Evolutionary conservation across 139 green algal genomes (phyloP), one percentile per base, ranked within the genome.

Genomic region (Chlamydomonas schloesseri): DNA sequence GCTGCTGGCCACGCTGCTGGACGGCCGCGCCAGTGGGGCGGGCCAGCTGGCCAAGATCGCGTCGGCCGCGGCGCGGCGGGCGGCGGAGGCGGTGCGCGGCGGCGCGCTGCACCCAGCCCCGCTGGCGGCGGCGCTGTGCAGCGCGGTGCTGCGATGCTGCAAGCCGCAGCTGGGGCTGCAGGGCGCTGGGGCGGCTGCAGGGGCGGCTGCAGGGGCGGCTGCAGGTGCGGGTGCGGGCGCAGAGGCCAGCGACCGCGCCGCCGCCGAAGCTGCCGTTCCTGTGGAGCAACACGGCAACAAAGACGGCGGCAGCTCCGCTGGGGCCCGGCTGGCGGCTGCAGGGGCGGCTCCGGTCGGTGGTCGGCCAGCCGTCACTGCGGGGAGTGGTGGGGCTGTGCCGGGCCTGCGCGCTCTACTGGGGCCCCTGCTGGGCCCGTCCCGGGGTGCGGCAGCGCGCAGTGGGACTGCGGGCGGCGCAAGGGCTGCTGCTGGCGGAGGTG

Each of bases 1-100:
- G 62, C 6, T 73, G 18, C 62, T 83, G 37, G 37, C 76, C 3
- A 83, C 76, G 37, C 60, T 83, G 28, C 60, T 83, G 36, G 60
- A 73, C 37, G 37, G 60, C 37, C 71, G 71, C 11, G 26, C 29
- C 37, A 73, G 47, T 2, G 37, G 28, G 5, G 23, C 76, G 6
- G 28, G 34, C 58, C 62, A 73, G 36, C 60, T 83, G 9, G 42
- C 60, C 37, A 73, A 62, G 60, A 50, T 83, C 10, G 76, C 76
- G 3, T 18, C 76, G 4, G 76, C 76, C 37, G 62, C 76, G 29
- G 76, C 76, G 36, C 60, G 60, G 34, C 76, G 76, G 2, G 62
- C 62, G 17, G 76, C 60, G 18, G 76, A 47, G 37, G 76, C 76
- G 76, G 8, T 83, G 42, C 76, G 29, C 4, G 37, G 15, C 11